Evolutionary conservation across 768 basidiomycete genomes (phyloP), one percentile per base, ranked within the genome.

Genomic region (Leccinum imitatum): DNA sequence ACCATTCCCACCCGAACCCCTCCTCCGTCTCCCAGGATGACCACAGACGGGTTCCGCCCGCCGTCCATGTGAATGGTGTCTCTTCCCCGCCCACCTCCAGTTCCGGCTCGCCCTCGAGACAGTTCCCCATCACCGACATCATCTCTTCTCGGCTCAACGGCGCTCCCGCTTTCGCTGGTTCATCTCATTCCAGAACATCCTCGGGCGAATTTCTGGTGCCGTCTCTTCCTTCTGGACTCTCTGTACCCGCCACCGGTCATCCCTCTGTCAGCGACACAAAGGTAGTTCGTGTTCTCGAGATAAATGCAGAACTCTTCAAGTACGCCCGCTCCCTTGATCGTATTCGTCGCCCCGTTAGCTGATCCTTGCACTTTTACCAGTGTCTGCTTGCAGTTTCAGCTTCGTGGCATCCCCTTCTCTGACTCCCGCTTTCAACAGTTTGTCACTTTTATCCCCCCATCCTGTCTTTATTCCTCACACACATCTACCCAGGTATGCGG

Each of bases 241-340:
- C 69, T 14, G 50, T 53, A 0, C 61, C 64, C 4, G 48, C 59
- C 6, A 7, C 59, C 13, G 47, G 53, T 5, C 63, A 63, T 35
- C 6, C 61, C 19, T 30, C 64, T 11, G 21, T 5, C 27, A 53
- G 64, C 37, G 63, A 63, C 56, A 56, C 64, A 57, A 90, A 87
- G 73, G 86, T 86, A 39, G 75, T 79, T 39, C 73, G 81, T 10
- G 79, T 91, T 48, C 71, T 92, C 47, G 85, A 89, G 58, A 75
- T 91, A 35, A 91, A 91, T 63, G 73, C 79, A 1, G 89, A 91
- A 61, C 74, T 92, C 44, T 72, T 91, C 59, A 87, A 82, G 90
- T 91, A 57, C 39, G 81, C 63, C 23, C 14, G 30, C 17, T 61
- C 31, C 48, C 50, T n/a, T 25, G 10, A 47, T 53, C 44, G 21